A percentile compares a stretch with the other conserved stretches of the same genome.
These are phyloP conservation scores for Penicillium sp. DNA, from an alignment of 2,329 filamentous ascomycete genomes.

Conservation along the genomic window DNA sequence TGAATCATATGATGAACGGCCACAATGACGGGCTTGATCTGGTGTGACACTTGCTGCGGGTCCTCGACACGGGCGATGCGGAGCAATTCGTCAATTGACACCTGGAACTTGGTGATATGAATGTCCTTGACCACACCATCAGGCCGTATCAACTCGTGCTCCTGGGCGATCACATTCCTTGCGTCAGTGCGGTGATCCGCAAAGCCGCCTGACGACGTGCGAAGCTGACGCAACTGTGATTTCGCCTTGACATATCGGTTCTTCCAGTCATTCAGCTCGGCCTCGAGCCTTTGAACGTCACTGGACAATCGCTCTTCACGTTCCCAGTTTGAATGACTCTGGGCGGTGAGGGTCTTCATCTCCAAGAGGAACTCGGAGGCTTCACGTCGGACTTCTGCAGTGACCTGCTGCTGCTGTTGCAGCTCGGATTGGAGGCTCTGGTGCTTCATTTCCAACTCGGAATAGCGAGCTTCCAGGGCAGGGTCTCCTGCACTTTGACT, in stretches of 20 bases:
- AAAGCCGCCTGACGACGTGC: conserved; percentile 77
- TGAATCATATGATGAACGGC: conserved; percentile 82
- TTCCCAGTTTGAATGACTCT: conserved; percentile 76
- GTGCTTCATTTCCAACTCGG: conserved; percentile 62
- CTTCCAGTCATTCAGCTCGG: conserved; percentile 87
- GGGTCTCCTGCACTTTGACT: conserved; percentile 44
- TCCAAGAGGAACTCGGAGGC: conserved; percentile 81
- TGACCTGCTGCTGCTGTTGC: conserved; percentile 75
- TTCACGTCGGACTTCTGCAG: conserved; percentile 82
- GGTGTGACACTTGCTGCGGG: conserved; percentile 73
- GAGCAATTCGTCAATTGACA: conserved; percentile 88
- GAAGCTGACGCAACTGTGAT: conserved; percentile 79
- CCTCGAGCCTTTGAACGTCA: conserved; percentile 74
- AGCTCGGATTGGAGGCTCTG: conserved; percentile 66
- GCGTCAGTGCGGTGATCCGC: conserved; percentile 48
- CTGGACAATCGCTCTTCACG: conserved; percentile 76
- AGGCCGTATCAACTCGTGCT: conserved; percentile 70
- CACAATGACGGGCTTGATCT: conserved; percentile 83
- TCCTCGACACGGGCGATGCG: conserved; percentile 73
- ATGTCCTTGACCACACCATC: conserved; percentile 85
- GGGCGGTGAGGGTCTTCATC: conserved; percentile 83
- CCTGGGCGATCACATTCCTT: conserved; percentile 57
- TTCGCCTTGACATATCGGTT: conserved; percentile 84
- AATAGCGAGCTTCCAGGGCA: conserved; percentile 63
- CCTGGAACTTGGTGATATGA: conserved; percentile 92